Conservation (phyloP, 2,329 filamentous ascomycete genomes). For the Phaeosphaeria sp. region DNA sequence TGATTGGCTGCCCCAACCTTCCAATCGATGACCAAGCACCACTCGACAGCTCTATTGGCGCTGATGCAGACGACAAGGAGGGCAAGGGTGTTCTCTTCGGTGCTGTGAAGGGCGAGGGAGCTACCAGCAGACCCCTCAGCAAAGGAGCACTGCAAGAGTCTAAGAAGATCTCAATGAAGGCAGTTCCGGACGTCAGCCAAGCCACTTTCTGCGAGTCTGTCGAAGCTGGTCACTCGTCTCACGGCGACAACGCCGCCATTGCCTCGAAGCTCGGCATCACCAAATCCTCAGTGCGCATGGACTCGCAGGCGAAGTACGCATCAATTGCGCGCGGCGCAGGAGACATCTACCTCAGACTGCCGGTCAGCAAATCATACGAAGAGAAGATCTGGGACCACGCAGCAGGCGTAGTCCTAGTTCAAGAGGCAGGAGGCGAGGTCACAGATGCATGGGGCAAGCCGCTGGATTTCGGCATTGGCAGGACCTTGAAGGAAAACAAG, state of each 20-base stretch:
- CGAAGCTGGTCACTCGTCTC: constrained; percentile 89
- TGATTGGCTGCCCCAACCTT: constrained; percentile 94
- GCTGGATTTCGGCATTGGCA: constrained; percentile 84
- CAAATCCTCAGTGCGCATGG: constrained; percentile 89
- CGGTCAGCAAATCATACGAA: constrained; percentile 84
- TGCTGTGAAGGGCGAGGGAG: constrained; percentile 79
- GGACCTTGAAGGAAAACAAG: constrained; percentile 89
- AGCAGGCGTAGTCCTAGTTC: constrained; percentile 90
- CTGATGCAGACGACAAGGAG: constrained; percentile 74
- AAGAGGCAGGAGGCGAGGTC: constrained; percentile 90
- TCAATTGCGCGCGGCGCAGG: constrained; percentile 93
- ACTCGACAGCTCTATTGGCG: constrained; percentile 74
- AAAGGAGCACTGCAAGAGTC: constrained; percentile 61
- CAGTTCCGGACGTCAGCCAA: constrained; percentile 73
- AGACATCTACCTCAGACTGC: constrained; percentile 91
- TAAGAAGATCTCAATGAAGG: constrained; percentile 79
- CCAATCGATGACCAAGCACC: constrained; percentile 81
- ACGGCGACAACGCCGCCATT: constrained; percentile 86
- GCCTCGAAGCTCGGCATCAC: constrained; percentile 86
- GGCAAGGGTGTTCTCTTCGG: constrained; percentile 89
- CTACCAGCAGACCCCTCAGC: constrained; percentile 76
- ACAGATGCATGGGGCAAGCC: constrained; percentile 86
- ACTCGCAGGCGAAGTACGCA: constrained; percentile 97
- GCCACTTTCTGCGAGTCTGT: constrained; percentile 98
- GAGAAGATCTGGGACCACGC: constrained; percentile 99